Evolutionary conservation across 2,329 filamentous ascomycete genomes (phyloP).

Genomic region (Botryotinia globosa): DNA sequence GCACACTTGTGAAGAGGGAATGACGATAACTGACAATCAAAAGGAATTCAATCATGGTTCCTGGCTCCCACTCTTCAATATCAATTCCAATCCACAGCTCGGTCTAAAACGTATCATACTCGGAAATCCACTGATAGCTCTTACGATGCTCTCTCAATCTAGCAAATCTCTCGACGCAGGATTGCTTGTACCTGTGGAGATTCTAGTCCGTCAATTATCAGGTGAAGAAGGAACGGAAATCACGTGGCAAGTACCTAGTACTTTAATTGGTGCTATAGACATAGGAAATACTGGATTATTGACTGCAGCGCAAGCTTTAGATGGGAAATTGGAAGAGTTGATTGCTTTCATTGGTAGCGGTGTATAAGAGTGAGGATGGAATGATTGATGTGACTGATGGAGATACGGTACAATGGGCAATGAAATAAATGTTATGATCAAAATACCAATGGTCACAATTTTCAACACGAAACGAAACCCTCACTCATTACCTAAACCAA

Average conservation of each 20-base stretch:
- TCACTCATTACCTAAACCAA: background rate
- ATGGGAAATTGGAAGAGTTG: slow-evolving; percentile 26
- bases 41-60: slow-evolving; percentile 29
- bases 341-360: slow-evolving; percentile 14
- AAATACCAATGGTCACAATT: background rate
- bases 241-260: slow-evolving; percentile 27
- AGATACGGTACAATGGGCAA: too few species aligned
- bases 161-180: slow-evolving; percentile 22
- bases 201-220: slow-evolving; percentile 26
- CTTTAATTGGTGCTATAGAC: slow-evolving; percentile 24
- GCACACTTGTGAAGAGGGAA: background rate
- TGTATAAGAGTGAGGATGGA: background rate
- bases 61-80: slow-evolving; percentile 28
- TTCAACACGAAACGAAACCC: background rate
- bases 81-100: slow-evolving; percentile 22
- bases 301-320: slow-evolving; percentile 23
- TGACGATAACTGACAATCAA: background rate
- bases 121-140: slow-evolving; percentile 31
- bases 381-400: background rate
- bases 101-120: slow-evolving; percentile 27
- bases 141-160: slow-evolving; percentile 31
- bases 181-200: slow-evolving; percentile 29
- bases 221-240: slow-evolving; percentile 25
- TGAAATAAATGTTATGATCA: too few species aligned
- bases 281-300: slow-evolving; percentile 19